Base-by-base conservation (phyloP, 768 basidiomycete species). In the Panus rudis region DNA sequence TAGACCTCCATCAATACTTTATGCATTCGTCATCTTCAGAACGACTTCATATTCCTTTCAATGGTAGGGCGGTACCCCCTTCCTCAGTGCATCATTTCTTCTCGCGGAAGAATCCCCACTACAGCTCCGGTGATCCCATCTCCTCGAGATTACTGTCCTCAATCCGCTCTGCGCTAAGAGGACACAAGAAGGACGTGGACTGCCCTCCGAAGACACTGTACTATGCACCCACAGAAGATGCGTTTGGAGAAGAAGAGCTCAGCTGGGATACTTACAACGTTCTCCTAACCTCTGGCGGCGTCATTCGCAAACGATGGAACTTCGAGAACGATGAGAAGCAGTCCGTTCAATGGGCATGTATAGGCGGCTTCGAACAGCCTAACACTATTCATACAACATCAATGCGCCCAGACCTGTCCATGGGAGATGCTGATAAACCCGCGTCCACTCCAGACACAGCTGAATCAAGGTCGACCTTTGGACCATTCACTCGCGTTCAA, bases 331-430 rank as follows among this genome's bases (percentile, higher is more conserved):
- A n/a, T n/a, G 85, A 87, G 54, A 73, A 70, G 5, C 81, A 91
- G 54, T 70, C 73, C 1, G 76, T 92, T 25, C 87, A 87, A 52
- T 86, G 74, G 65, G 88, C 84, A 4, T 89, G 87, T 55, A 67
- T 84, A n/a, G 89, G 82, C 3, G 74, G 73, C 59, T 69, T 91
- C 27, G 78, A 82, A 52, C 78, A 81, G 52, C 59, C 68, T 6
- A 62, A 62, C 16, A 50, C 57, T 16, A 51, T 67, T n/a, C 45
- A 50, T 28, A 43, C 57, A 11, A 49, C 60, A 13, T 48, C 55
- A 13, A 45, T 56, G 34, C 49, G 54, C 20, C 50, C 63, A 6
- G 56, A 57, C 24, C 52, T 57, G 32, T 58, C 57, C 40, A 53
- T 58, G n/a, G 53, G 56, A n/a, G 53, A 62, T 14, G 35, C 45